These are phyloP conservation scores for Hippophae gyantsensis DNA, from an alignment of 306 rosid genomes.

Conservation along the genomic window DNA sequence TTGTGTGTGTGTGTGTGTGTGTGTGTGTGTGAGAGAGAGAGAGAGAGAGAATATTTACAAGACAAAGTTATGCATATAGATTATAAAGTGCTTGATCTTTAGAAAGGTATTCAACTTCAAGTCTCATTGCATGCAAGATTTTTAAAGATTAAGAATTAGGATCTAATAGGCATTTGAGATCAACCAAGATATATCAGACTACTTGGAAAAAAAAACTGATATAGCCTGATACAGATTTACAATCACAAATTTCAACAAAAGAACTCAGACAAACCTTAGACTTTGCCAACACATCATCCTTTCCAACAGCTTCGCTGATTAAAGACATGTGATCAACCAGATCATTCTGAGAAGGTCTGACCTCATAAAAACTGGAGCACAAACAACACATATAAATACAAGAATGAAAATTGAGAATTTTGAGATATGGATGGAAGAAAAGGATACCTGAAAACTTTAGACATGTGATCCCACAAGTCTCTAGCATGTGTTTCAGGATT, in stretches of 20 bases:
- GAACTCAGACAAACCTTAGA: constrained; percentile 51
- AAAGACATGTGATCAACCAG: constrained; percentile 26
- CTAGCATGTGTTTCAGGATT: constrained; percentile 51
- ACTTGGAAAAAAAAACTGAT: not conserved
- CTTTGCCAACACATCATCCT: constrained; percentile 28
- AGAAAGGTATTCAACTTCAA: too few species aligned
- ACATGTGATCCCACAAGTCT: constrained; percentile 60
- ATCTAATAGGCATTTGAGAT: too few species aligned
- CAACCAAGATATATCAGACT: not conserved
- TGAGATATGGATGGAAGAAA: constrained; percentile 2
- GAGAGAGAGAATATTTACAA: not conserved
- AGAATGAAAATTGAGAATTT: constrained; percentile 1
- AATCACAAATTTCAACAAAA: constrained; percentile 1
- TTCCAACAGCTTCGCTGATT: constrained; percentile 31
- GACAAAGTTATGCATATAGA: too few species aligned
- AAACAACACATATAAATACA: constrained; percentile 7
- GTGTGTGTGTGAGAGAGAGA: not conserved
- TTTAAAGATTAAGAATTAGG: too few species aligned
- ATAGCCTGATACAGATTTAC: constrained; percentile 12
- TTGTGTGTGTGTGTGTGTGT: too few species aligned
- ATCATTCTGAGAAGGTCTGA: constrained; percentile 39
- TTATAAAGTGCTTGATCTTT: too few species aligned
- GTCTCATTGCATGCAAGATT: too few species aligned
- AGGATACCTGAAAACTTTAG: constrained; percentile 57
- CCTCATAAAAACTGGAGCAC: constrained; percentile 39